phyloP scores from a whole-genome alignment of 495 filamentous ascomycete species.

The Lasiosphaeris hirsuta region DNA sequence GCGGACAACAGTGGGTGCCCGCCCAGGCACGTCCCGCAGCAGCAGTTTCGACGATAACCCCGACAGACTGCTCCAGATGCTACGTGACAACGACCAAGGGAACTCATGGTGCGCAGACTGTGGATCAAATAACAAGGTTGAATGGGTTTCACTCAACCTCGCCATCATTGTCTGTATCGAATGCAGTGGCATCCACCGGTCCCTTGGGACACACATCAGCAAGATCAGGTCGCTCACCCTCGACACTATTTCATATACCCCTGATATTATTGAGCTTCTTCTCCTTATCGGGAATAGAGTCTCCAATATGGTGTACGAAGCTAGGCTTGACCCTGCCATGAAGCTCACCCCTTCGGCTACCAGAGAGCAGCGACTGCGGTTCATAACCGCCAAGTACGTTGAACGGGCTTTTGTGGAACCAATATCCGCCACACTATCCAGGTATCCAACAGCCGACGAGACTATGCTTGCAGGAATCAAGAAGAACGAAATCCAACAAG shows the following conservation, averaged over 20 bases:
- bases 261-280: slow-evolving; percentile 92
- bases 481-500: slow-evolving; percentile 86
- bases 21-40: slow-evolving; percentile 69
- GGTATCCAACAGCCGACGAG: slow-evolving; percentile 79
- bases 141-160: slow-evolving; percentile 98
- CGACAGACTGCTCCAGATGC: slow-evolving; percentile 75
- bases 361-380: slow-evolving; percentile 82
- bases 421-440: slow-evolving; percentile 69
- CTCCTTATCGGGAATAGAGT: slow-evolving; percentile 88
- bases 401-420: slow-evolving; percentile 76
- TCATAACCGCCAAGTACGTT: slow-evolving; percentile 94
- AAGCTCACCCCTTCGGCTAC: slow-evolving; percentile 76
- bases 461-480: slow-evolving; percentile 91
- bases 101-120: slow-evolving; percentile 97
- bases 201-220: slow-evolving; percentile 94
- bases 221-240: slow-evolving; percentile 95
- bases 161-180: slow-evolving; percentile 97
- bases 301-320: slow-evolving; percentile 96
- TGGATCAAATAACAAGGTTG: slow-evolving; percentile 83
- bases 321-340: slow-evolving; percentile 64
- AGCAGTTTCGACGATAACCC: slow-evolving; percentile 73
- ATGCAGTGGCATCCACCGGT: slow-evolving; percentile 96
- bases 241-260: slow-evolving; percentile 92
- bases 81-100: slow-evolving; percentile 87
- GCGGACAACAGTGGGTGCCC: slow-evolving; percentile 81